A percentile compares a stretch with the other conserved stretches of the same genome.
These are phyloP conservation scores for Dactylellina leptospora DNA, from an alignment of 2,329 filamentous ascomycete genomes.

Conservation along the genomic window DNA sequence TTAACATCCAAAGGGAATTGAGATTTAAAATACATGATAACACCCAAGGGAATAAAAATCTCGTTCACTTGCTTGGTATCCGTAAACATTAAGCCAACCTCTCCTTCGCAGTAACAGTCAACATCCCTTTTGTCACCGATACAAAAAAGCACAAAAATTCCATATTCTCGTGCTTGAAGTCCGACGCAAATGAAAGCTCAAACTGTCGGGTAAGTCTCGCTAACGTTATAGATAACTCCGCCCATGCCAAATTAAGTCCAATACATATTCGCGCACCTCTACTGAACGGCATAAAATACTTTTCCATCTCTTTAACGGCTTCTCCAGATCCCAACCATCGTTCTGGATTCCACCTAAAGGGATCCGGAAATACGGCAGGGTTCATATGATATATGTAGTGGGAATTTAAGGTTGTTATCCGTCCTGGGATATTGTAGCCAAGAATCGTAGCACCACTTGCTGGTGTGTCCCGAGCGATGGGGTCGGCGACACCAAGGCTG, in stretches of 20 bases:
- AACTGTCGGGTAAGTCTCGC: conserved; percentile 28
- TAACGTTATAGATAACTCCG: conserved; percentile 15
- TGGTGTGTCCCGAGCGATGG: conserved; percentile 25
- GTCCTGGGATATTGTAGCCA: conserved; percentile 15
- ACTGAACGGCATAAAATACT: conserved; percentile 42
- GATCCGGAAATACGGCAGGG: conserved; percentile 30
- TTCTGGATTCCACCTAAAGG: conserved; percentile 24
- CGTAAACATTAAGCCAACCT: conserved; percentile 8
- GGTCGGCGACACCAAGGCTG: conserved; percentile 1
- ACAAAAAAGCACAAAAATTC: conserved; percentile 16
- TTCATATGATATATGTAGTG: conserved; percentile 33
- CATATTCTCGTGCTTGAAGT: conserved; percentile 35
- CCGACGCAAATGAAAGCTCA: conserved; percentile 11
- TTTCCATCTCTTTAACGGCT: conserved; percentile 25
- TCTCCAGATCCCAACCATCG: conserved; percentile 23
- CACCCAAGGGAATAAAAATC: too few relatives aligned
- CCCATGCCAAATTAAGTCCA: conserved; percentile 42
- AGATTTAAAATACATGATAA: too few relatives aligned
- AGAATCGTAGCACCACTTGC: conserved; percentile 5
- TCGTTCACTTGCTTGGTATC: too few relatives aligned
- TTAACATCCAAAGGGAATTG: too few relatives aligned
- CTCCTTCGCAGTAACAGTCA: conserved; percentile 26
- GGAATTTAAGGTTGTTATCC: conserved; percentile 6
- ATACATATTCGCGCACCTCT: conserved; percentile 25
- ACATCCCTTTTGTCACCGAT: conserved; percentile 9